These are phyloP conservation scores for Zymoseptoria brevis DNA, from an alignment of 2,329 filamentous ascomycete genomes.

Conservation along the genomic window DNA sequence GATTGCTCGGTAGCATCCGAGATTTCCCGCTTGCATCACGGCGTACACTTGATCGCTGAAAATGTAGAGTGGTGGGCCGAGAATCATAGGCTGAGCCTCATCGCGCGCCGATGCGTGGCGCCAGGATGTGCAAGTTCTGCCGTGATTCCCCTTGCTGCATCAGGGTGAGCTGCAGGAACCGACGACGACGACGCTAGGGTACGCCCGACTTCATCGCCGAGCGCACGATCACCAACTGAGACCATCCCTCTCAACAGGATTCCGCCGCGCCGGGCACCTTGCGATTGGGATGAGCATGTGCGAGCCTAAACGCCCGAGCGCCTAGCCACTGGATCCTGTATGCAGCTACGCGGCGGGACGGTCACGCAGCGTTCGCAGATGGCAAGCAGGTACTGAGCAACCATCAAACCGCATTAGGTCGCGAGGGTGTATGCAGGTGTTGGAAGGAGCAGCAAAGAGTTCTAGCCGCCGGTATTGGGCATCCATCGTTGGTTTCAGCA, in stretches of 20 bases:
- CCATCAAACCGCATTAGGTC: conserved; percentile 10
- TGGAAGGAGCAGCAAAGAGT: conserved; percentile 1
- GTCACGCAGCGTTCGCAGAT: conserved; percentile 29
- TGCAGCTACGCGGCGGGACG: conserved; percentile 25
- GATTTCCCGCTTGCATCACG: conserved; percentile 11
- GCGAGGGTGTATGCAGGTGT: conserved; percentile 6
- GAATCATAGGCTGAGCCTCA: conserved; percentile 1
- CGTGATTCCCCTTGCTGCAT: conserved; percentile 3
- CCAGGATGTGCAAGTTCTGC: conserved; percentile 9
- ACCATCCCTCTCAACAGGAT: conserved; percentile 2
- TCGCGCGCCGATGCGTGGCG: conserved; percentile 2
- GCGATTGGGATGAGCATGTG: conserved; percentile 13
- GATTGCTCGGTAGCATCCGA: conserved; percentile 20
- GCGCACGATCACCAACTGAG: conserved; percentile 13
- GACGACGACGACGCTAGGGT: conserved; percentile 9
- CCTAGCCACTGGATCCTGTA: conserved; percentile 20
- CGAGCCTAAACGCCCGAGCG: conserved; percentile 20
- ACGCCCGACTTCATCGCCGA: conserved; percentile 7
- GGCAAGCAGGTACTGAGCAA: conserved; percentile 23
- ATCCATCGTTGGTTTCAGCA: conserved; percentile 17
- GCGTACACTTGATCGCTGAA: conserved; percentile 2
- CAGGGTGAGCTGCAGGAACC: conserved; percentile 9
- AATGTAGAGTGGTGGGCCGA: not conserved
- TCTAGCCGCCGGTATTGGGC: not conserved
- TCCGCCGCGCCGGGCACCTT: conserved; percentile 3